These are phyloP conservation scores for Nicotiana undulata DNA, from an alignment of 257 asterid species.

Conservation along the genomic window DNA sequence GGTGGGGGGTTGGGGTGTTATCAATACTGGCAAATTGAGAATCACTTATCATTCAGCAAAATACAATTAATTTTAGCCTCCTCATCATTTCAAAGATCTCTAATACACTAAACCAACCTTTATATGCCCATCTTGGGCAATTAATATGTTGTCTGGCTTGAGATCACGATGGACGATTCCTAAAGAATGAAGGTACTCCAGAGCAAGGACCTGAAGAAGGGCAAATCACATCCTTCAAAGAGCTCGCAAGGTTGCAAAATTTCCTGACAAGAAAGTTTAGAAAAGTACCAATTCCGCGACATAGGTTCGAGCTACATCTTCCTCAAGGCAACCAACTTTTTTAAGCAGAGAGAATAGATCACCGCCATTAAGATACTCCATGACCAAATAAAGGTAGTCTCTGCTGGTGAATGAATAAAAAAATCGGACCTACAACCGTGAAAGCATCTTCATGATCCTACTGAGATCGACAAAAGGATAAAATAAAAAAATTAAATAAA, in stretches of 20 bases:
- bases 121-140: slow-evolving; percentile 95
- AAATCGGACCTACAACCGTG: slow-evolving; percentile 67
- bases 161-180: slow-evolving; percentile 96
- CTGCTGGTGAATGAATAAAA: slow-evolving; percentile 90
- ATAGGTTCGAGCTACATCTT: slow-evolving; percentile 73
- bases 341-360: slow-evolving; percentile 81
- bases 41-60: not conserved
- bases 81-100: not conserved
- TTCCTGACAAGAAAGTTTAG: slow-evolving; percentile 8
- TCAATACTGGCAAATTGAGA: not conserved
- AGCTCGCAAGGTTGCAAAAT: slow-evolving; percentile 6
- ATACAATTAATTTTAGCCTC: not conserved
- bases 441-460: slow-evolving; percentile 7
- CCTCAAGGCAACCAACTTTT: slow-evolving; percentile 81
- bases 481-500: slow-evolving; percentile 5
- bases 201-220: slow-evolving; percentile 75
- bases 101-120: slow-evolving; percentile 42
- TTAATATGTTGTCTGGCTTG: slow-evolving; percentile 90
- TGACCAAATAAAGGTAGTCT: slow-evolving; percentile 88
- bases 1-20: not conserved
- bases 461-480: slow-evolving; percentile 10
- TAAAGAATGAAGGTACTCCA: slow-evolving; percentile 93
- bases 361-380: slow-evolving; percentile 98
- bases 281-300: slow-evolving; percentile 78
- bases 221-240: slow-evolving; percentile 19